A percentile compares a stretch with the other conserved stretches of the same genome.
Conservation (phyloP, 1,139 yeast species). For the Saccharomyces hybrid region DNA sequence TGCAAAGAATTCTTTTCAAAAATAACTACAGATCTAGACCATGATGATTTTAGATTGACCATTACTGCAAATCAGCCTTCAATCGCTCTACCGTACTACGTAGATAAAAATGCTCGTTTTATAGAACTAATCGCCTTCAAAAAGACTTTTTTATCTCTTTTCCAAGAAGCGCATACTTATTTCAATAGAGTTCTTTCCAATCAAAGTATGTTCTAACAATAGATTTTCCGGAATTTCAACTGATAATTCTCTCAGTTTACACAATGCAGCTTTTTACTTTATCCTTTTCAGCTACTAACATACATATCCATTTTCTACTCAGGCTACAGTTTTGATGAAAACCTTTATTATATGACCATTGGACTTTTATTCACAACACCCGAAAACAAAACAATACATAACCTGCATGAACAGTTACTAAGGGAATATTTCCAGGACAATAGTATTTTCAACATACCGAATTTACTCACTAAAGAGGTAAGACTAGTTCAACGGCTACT, state of each 20-base stretch:
- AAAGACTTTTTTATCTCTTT: conserved; percentile 22
- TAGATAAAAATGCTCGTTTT: conserved; percentile 9
- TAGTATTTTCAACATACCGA: not conserved
- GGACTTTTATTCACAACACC: conserved; percentile 37
- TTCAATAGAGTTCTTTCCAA: conserved; percentile 9
- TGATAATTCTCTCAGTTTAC: not conserved
- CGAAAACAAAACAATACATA: conserved; percentile 35
- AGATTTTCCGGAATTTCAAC: not conserved
- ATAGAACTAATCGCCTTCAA: conserved; percentile 32
- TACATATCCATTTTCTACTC: not conserved
- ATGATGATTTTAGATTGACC: conserved; percentile 13
- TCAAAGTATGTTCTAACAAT: conserved; percentile 9
- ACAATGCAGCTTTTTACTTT: not conserved
- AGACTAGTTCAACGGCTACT: conserved; percentile 28
- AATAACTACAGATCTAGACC: conserved; percentile 4
- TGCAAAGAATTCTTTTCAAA: conserved; percentile 14
- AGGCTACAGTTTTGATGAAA: not conserved
- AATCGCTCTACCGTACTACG: conserved; percentile 14
- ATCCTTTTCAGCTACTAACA: not conserved
- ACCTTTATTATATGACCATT: conserved; percentile 22
- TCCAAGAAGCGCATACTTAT: conserved; percentile 29
- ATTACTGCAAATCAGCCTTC: conserved; percentile 22
- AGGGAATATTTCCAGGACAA: not conserved
- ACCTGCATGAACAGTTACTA: conserved; percentile 26
- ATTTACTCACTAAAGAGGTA: conserved; percentile 18